Conservation (phyloP, 2,329 filamentous ascomycete species). For the Sclerotinia nivalis region DNA sequence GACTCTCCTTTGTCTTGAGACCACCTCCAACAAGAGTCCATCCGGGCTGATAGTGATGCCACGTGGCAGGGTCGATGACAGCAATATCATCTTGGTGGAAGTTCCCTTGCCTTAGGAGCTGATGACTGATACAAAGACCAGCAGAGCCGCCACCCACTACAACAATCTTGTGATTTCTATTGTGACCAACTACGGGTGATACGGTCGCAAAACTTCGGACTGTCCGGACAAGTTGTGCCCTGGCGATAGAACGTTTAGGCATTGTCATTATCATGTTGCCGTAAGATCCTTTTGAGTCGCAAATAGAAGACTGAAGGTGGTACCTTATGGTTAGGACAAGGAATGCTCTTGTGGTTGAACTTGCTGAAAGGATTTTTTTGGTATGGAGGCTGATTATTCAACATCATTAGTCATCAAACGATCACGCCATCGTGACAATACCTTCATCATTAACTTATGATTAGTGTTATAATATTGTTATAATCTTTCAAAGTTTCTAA, state of each 20-base stretch:
- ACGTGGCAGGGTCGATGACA: slow-evolving; percentile 61
- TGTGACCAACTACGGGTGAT: slow-evolving; percentile 41
- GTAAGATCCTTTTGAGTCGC: not conserved
- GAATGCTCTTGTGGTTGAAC: not conserved
- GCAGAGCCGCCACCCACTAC: slow-evolving; percentile 68
- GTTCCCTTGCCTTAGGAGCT: slow-evolving; percentile 60
- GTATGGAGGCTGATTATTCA: not conserved
- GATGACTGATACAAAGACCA: slow-evolving; percentile 65
- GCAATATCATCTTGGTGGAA: slow-evolving; percentile 63
- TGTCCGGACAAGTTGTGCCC: not conserved
- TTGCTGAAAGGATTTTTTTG: slow-evolving; percentile 1
- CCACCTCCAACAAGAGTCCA: slow-evolving; percentile 70
- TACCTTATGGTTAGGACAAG: not conserved
- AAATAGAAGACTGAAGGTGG: not conserved
- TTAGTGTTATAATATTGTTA: no score
- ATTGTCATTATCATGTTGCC: not conserved
- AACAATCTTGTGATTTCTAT: slow-evolving; percentile 61
- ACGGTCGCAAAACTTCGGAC: slow-evolving; percentile 34
- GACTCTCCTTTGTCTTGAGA: slow-evolving; percentile 61
- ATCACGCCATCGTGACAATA: slow-evolving; percentile 10
- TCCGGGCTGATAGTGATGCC: slow-evolving; percentile 69
- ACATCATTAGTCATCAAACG: slow-evolving; percentile 4
- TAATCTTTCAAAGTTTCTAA: no score
- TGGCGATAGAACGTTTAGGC: not conserved
- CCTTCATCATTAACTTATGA: not conserved